phyloP scores from a whole-genome alignment of 306 rosid species.

The Glycine tomentella region DNA sequence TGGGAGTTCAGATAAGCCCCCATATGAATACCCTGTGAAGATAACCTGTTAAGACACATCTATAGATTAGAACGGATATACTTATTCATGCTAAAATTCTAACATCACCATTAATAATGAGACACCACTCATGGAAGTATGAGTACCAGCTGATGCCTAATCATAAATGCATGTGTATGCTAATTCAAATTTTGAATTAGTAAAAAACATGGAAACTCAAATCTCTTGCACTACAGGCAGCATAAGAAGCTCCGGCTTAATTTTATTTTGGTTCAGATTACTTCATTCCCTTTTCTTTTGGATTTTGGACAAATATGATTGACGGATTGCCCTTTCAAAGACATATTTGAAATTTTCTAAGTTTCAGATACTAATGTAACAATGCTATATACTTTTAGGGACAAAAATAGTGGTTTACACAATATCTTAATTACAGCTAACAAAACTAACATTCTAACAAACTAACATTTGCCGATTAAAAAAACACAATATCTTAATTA shows the following conservation, averaged over 20 bases:
- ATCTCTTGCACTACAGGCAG: not conserved
- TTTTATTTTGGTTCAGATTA: not conserved
- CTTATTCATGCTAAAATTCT: constrained; percentile 26
- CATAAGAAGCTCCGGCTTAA: not conserved
- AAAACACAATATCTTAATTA: not conserved
- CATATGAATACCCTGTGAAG: constrained; percentile 96
- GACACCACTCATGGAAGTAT: constrained; percentile 21
- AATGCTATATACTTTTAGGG: too few relatives aligned
- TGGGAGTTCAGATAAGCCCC: constrained; percentile 90
- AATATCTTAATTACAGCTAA: too few relatives aligned
- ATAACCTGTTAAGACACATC: constrained; percentile 72
- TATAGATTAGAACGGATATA: constrained; percentile 42
- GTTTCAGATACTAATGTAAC: too few relatives aligned
- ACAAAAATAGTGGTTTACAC: too few relatives aligned
- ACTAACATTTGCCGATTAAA: too few relatives aligned
- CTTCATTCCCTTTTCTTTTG: too few relatives aligned
- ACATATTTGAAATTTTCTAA: too few relatives aligned
- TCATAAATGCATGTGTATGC: constrained; percentile 26
- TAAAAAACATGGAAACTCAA: constrained; percentile 4
- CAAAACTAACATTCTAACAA: too few relatives aligned
- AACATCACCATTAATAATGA: constrained; percentile 36
- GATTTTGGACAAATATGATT: too few relatives aligned
- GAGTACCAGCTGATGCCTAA: constrained; percentile 31
- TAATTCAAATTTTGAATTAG: constrained; percentile 24
- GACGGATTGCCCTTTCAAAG: too few relatives aligned